phyloP scores from a whole-genome alignment of 768 basidiomycete genomes.

The Mycena venus region DNA sequence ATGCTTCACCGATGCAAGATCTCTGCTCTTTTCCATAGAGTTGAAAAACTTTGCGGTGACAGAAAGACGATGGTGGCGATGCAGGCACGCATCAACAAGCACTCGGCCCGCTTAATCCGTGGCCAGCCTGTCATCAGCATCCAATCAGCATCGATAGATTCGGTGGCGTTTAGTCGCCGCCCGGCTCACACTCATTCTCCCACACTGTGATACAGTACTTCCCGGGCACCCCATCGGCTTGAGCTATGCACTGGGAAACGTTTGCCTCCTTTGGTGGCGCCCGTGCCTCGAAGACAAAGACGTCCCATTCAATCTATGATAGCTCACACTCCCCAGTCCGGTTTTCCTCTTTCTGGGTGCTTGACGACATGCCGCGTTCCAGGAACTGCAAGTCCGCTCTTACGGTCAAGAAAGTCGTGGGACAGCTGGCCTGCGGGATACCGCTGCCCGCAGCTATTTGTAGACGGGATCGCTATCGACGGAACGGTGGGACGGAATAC shows the following conservation, averaged over 20 bases:
- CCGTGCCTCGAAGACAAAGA: constrained; percentile 12
- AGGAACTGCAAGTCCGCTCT: background rate
- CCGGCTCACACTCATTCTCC: constrained; percentile 1
- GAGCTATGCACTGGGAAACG: constrained; percentile 3
- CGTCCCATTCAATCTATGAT: constrained; percentile 13
- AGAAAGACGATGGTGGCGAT: background rate
- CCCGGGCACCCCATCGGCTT: constrained; percentile 5
- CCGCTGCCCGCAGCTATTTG: constrained; percentile 17
- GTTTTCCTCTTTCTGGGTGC: constrained; percentile 13
- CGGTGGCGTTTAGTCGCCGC: background rate
- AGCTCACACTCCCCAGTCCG: constrained; percentile 18
- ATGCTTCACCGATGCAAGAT: too few relatives aligned
- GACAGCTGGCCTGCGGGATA: constrained; percentile 16
- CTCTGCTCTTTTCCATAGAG: too few relatives aligned
- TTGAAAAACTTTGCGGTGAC: background rate
- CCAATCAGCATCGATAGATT: too few relatives aligned
- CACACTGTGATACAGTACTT: background rate
- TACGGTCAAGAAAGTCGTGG: constrained; percentile 7
- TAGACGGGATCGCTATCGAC: constrained; percentile 5
- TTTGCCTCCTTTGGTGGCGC: background rate
- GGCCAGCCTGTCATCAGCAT: background rate
- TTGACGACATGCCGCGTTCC: constrained; percentile 14
- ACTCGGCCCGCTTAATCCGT: constrained; percentile 4
- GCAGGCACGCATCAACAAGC: background rate
- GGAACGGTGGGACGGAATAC: constrained; percentile 10